Base-by-base conservation (phyloP, 2,329 filamentous ascomycete genomes). In the Trichoderma sp. region DNA sequence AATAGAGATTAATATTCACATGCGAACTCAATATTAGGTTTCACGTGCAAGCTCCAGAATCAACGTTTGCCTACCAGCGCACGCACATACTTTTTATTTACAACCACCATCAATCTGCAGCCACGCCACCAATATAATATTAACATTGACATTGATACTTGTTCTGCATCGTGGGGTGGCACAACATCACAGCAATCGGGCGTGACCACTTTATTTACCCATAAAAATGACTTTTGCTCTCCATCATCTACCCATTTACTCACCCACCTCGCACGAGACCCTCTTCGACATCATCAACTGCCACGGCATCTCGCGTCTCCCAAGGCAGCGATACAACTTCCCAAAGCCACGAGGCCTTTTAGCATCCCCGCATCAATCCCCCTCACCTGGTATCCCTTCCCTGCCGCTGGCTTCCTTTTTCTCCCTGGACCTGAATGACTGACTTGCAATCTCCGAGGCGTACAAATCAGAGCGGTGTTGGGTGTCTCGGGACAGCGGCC, bases 361-460 rank as follows among this genome's bases (percentile, higher is more conserved):
- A n/a, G n/a, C 35, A 52, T 49, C 53, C 55, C 63, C 63, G 63
- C 63, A 66, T 57, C 63, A 66, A 35, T 7, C 37, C 29, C 55
- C 63, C 53, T 33, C 63, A 52, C 31, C n/a, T 43, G 16, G 24
- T n/a, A 29, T 21, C n/a, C 31, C 40, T 37, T 37, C 29, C 47
- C 35, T 37, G 19, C 33, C 3, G 40, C 40, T 37, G 49, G 19
- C 14, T 19, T 19, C 24, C 33, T 43, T 2, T 7, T 11, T 59
- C 35, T 24, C 33, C 21, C 31, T 29, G 52, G 35, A 19, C 31
- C 13, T 65, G 62, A 47, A 33, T 47, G 53, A 47, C 37, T 65
- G 53, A 47, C 24, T 35, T 24, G 24, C 33, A 37, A 57, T 57
- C 29, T 47, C 37, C 37, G 37, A 19, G 37, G 27, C 27, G 37